Percentiles rank a stretch among this genome's conserved stretches.
These are phyloP conservation scores for Blastobotrys peoriensis DNA, from an alignment of 805 yeast genomes.

Conservation along the genomic window DNA sequence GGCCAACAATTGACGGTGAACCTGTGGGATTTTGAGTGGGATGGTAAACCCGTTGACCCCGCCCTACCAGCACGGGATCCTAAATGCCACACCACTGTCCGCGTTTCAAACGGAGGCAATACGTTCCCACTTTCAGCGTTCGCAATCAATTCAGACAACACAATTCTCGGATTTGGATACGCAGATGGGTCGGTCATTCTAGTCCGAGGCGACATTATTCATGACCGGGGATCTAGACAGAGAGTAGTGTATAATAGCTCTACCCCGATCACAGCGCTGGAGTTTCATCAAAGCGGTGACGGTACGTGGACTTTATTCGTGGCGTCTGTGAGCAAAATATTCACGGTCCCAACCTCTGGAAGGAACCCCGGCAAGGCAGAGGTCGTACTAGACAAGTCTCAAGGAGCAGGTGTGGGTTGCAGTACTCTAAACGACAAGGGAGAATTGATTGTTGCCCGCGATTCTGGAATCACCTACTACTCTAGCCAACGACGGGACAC, in stretches of 20 bases:
- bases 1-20: slow-evolving; percentile 64
- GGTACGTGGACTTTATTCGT: slow-evolving; percentile 53
- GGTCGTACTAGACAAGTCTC: slow-evolving; percentile 36
- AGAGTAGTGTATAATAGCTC: slow-evolving; percentile 65
- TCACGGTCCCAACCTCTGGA: slow-evolving; percentile 72
- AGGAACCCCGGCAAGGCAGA: slow-evolving; percentile 65
- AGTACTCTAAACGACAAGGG: slow-evolving; percentile 31
- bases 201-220: slow-evolving; percentile 78
- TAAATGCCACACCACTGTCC: slow-evolving; percentile 55
- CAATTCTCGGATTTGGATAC: slow-evolving; percentile 69
- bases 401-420: slow-evolving; percentile 44
- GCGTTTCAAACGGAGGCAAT: slow-evolving; percentile 65
- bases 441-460: slow-evolving; percentile 58
- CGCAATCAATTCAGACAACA: slow-evolving; percentile 46
- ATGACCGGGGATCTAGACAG: slow-evolving; percentile 89
- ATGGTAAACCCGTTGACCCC: slow-evolving; percentile 17
- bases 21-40: slow-evolving; percentile 63
- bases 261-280: slow-evolving; percentile 78
- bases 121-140: slow-evolving; percentile 72
- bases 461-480: slow-evolving; percentile 59
- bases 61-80: slow-evolving; percentile 25
- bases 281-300: slow-evolving; percentile 39
- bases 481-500: slow-evolving; percentile 35
- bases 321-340: slow-evolving; percentile 64
- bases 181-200: slow-evolving; percentile 79